Evolutionary conservation across 75 land plant species (phyloP), one percentile per base, ranked within the genome.

Genomic region (Selaginella tamariscina): DNA sequence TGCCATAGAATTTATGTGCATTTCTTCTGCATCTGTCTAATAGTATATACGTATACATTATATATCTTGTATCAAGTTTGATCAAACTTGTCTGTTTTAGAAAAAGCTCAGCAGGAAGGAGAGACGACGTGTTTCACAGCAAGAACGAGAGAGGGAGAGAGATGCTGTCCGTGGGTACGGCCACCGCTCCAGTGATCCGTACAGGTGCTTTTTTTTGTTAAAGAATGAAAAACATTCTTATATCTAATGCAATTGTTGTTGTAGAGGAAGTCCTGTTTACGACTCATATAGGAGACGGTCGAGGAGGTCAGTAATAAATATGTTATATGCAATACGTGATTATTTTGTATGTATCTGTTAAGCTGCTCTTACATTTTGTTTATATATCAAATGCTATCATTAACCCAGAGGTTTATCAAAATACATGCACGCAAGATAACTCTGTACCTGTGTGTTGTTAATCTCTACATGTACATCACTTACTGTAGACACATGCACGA

Each of bases 41-140:
- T n/a, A n/a, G n/a, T n/a, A n/a, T n/a, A n/a, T n/a, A n/a, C n/a
- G n/a, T n/a, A n/a, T n/a, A n/a, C n/a, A 39, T 5, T 39, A 39
- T 39, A 5, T 39, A 5, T 5, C 49, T 39, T 5, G 5, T 39
- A 15, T 15, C 11, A 39, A 39, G 49, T 39, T 39, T 39, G 5
- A 39, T 5, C 5, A 15, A 15, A 39, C 5, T 39, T 39, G 49
- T 15, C 15, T 39, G 49, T 39, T 39, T 39, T 75, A 87, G 96
- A 78, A 88, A 66, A 95, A 95, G 65, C 74, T 95, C 33, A 95
- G 99, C 65, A 84, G 99, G 32, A 94, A 90, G 72, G 98, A 94
- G 68, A 82, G 98, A 69, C 82, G 99, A 39, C 90, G 90, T 65
- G 92, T 74, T 44, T 90, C 97, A 68, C 99, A 90, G 67, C 82